Evolutionary conservation across 2,329 filamentous ascomycete genomes (phyloP).

Genomic region (Diaporthe amygdali): DNA sequence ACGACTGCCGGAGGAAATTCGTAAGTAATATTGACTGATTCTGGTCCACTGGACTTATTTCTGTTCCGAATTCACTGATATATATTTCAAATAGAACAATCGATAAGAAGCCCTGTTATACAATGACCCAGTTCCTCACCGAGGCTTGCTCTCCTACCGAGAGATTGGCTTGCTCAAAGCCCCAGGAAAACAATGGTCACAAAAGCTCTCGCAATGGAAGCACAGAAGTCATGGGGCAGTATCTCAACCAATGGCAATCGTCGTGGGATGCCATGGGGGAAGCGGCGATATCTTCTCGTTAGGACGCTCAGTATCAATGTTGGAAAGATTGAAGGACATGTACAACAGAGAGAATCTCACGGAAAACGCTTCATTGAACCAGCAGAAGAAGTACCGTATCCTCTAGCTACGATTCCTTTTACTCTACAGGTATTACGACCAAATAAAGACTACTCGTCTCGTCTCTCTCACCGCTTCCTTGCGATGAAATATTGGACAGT

Average conservation of each 20-base stretch:
- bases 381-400: too few species aligned
- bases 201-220: accelerated
- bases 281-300: background rate
- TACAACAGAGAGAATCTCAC: too few species aligned
- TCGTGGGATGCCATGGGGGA: background rate
- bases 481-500: too few species aligned
- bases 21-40: background rate
- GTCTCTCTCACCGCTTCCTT: too few species aligned
- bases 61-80: background rate
- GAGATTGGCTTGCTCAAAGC: background rate
- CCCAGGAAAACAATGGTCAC: too few species aligned
- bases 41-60: accelerated
- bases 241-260: background rate
- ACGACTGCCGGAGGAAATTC: background rate
- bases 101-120: background rate
- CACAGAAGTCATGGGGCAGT: background rate
- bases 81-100: background rate
- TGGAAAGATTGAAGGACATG: too few species aligned
- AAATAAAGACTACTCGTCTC: too few species aligned
- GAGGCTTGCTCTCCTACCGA: background rate
- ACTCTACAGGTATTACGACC: too few species aligned
- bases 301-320: too few species aligned
- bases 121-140: background rate
- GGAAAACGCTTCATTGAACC: too few species aligned
- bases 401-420: too few species aligned